These are phyloP conservation scores for Micractinium sp. DNA, from an alignment of 139 green algal species.

Conservation along the genomic window DNA sequence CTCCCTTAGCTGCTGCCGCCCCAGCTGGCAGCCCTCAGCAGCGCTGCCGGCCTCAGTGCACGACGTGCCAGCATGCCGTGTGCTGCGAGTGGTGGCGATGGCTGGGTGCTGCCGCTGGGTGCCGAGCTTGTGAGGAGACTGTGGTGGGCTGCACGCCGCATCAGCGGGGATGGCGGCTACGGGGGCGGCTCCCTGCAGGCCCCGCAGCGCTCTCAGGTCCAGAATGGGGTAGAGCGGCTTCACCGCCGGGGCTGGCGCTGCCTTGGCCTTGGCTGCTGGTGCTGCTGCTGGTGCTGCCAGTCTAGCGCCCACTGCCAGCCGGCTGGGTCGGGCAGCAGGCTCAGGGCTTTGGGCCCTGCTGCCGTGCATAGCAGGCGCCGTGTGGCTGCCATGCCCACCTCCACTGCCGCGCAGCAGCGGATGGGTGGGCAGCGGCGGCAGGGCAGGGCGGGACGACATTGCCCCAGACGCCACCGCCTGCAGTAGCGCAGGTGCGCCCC, in stretches of 20 bases:
- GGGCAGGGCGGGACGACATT: not conserved
- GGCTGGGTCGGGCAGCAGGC: not conserved
- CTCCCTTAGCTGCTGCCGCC: not conserved
- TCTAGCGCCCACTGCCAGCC: too few species aligned
- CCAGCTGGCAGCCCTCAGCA: not conserved
- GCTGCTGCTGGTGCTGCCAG: not conserved
- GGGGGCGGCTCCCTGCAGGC: not conserved
- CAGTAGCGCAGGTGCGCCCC: not conserved
- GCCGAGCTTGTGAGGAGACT: too few species aligned
- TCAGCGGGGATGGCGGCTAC: not conserved
- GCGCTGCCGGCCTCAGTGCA: not conserved
- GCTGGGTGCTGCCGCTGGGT: not conserved
- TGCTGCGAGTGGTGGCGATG: not conserved
- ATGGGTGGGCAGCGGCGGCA: slow-evolving; percentile 13
- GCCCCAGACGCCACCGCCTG: not conserved
- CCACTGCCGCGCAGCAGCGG: not conserved
- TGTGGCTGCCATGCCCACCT: not conserved
- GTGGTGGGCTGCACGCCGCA: not conserved
- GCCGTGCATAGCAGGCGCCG: not conserved
- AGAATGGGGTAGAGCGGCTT: slow-evolving; percentile 15
- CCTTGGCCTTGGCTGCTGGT: not conserved
- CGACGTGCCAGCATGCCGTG: not conserved
- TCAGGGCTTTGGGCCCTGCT: not conserved
- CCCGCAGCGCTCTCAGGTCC: slow-evolving; percentile 4
- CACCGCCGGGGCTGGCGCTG: not conserved